phyloP scores from a whole-genome alignment of 2,329 filamentous ascomycete species.

The Fusarium luffae region DNA sequence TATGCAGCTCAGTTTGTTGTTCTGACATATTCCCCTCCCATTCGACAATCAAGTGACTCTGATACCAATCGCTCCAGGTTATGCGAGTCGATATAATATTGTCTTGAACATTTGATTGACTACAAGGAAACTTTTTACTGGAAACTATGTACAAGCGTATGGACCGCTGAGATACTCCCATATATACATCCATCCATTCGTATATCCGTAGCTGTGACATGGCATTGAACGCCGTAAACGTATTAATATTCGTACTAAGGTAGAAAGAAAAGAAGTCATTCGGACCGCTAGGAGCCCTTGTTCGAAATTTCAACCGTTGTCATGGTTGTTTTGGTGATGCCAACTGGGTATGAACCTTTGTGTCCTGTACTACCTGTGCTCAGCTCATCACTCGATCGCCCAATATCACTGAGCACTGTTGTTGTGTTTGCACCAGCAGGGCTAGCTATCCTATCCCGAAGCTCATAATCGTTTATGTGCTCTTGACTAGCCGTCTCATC shows the following conservation, averaged over 20 bases:
- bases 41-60: not conserved
- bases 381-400: slow-evolving; percentile 45
- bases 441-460: slow-evolving; percentile 35
- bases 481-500: slow-evolving; percentile 47
- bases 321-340: slow-evolving; percentile 48
- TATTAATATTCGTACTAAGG: not conserved
- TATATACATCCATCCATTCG: not conserved
- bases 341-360: slow-evolving; percentile 4
- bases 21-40: not conserved
- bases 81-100: not conserved
- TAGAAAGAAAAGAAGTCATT: not conserved
- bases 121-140: not conserved
- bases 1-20: not conserved
- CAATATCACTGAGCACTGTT: slow-evolving; percentile 37
- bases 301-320: slow-evolving; percentile 43
- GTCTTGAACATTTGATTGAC: not conserved
- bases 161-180: not conserved
- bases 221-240: not conserved
- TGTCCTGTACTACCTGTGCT: slow-evolving; percentile 22
- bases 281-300: not conserved
- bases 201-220: not conserved
- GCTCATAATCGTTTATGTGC: slow-evolving; percentile 48
- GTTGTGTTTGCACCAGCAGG: slow-evolving; percentile 28
- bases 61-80: not conserved
- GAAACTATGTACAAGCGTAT: not conserved